phyloP scores from a whole-genome alignment of 2,329 filamentous ascomycete genomes.

The Alternaria dauci region DNA sequence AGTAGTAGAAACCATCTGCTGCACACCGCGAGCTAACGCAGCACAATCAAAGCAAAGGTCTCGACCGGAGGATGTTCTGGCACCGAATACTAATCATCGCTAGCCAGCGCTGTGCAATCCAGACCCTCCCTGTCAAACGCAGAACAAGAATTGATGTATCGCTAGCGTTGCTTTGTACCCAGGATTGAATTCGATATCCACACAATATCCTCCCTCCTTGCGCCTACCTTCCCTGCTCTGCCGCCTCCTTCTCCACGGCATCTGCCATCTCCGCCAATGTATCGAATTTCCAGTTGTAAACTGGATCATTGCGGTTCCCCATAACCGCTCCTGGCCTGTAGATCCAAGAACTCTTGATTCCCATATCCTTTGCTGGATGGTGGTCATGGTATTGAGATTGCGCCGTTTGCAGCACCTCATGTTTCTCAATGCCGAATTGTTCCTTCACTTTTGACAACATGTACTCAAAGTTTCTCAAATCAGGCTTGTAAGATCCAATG shows the following conservation, averaged over 20 bases:
- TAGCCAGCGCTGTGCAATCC: not conserved
- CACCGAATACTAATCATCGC: not conserved
- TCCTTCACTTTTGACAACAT: conserved; percentile 63
- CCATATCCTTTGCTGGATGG: conserved; percentile 67
- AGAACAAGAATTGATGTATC: conserved; percentile 2
- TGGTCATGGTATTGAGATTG: conserved; percentile 74
- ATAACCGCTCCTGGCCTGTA: conserved; percentile 59
- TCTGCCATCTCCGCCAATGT: conserved; percentile 69
- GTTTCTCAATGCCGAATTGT: conserved; percentile 65
- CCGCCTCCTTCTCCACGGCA: conserved; percentile 55
- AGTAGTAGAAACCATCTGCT: not conserved
- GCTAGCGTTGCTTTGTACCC: not conserved
- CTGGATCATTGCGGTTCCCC: conserved; percentile 56
- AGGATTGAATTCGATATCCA: not conserved
- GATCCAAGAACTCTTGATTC: conserved; percentile 72
- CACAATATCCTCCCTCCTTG: not conserved
- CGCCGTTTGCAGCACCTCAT: conserved; percentile 71
- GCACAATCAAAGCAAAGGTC: not conserved
- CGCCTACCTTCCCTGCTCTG: conserved; percentile 14
- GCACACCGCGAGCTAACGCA: conserved; percentile 6
- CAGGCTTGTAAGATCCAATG: conserved; percentile 76
- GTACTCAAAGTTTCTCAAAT: conserved; percentile 70
- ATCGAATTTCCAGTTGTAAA: conserved; percentile 63
- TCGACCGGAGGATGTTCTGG: conserved; percentile 2
- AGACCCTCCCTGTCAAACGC: not conserved